A percentile compares a stretch with the other conserved stretches of the same genome.
These are phyloP conservation scores for Centrapalus pauciflorus DNA, from an alignment of 129 eudicot species.

Conservation along the genomic window DNA sequence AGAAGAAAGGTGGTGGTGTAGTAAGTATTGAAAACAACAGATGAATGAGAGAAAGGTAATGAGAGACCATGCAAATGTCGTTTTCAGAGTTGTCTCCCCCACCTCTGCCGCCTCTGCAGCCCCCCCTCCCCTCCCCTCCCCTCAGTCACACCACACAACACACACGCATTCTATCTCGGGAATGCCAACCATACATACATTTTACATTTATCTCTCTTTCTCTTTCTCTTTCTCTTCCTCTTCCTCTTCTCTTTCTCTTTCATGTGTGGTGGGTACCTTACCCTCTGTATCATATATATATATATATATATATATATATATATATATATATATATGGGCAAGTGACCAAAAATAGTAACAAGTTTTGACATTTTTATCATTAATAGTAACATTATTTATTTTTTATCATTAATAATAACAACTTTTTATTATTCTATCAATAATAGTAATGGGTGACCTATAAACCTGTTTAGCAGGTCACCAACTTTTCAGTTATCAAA, in stretches of 20 bases:
- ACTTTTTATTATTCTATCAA: too few species aligned
- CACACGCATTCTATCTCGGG: conserved; percentile 37
- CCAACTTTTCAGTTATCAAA: too few species aligned
- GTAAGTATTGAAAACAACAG: conserved; percentile 47
- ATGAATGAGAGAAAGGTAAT: conserved; percentile 60
- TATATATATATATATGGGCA: too few species aligned
- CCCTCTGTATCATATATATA: too few species aligned
- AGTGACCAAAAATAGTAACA: too few species aligned
- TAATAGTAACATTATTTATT: too few species aligned
- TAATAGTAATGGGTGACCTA: too few species aligned
- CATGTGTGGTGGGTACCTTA: background rate
- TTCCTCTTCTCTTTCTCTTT: background rate
- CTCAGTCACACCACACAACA: conserved; percentile 14
- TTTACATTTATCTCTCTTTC: background rate
- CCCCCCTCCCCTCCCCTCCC: conserved; percentile 4
- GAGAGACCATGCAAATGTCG: conserved; percentile 64
- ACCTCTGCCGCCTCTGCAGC: conserved; percentile 69
- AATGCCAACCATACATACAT: conserved; percentile 36
- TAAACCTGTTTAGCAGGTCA: too few species aligned
- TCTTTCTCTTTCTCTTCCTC: too few species aligned
- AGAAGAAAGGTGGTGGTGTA: background rate
- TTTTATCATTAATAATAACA: too few species aligned
- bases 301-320: too few species aligned
- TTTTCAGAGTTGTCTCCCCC: conserved; percentile 55
- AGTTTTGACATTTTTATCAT: too few species aligned